A percentile compares a stretch with the other conserved stretches of the same genome.
These are phyloP conservation scores for Suhomyces xylopsoci DNA, from an alignment of 805 yeast species.

Conservation along the genomic window DNA sequence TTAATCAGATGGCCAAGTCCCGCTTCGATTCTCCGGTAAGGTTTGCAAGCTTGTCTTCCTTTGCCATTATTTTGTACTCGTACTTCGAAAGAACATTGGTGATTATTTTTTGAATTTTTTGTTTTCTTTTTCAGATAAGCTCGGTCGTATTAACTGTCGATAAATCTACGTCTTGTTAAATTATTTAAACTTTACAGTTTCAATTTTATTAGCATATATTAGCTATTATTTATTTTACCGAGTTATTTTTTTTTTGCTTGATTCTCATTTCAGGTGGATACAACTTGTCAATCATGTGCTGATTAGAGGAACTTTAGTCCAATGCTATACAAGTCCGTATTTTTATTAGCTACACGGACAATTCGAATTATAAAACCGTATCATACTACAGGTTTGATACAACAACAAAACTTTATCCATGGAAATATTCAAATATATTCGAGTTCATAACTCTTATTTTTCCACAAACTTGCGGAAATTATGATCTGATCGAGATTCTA, in stretches of 20 bases:
- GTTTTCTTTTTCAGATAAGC: neutral
- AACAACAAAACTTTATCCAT: neutral
- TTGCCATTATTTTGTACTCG: neutral
- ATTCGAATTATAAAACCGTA: neutral
- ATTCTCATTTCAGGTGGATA: neutral
- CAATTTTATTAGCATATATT: neutral
- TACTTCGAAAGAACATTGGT: neutral
- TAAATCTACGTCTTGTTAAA: neutral
- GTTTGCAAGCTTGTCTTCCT: neutral
- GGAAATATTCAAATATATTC: neutral
- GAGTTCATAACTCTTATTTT: neutral
- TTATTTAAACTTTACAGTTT: neutral
- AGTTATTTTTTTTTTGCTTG: neutral
- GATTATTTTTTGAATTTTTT: neutral
- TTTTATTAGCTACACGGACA: neutral
- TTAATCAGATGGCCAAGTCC: neutral
- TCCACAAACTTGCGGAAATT: neutral
- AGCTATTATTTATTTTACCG: neutral
- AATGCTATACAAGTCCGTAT: neutral
- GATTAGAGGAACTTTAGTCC: neutral
- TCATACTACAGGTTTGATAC: neutral
- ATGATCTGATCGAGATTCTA: neutral
- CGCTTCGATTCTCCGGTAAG: neutral
- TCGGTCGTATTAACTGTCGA: neutral
- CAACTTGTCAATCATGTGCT: neutral